phyloP scores from a whole-genome alignment of 768 basidiomycete genomes.

The Russula emetica region DNA sequence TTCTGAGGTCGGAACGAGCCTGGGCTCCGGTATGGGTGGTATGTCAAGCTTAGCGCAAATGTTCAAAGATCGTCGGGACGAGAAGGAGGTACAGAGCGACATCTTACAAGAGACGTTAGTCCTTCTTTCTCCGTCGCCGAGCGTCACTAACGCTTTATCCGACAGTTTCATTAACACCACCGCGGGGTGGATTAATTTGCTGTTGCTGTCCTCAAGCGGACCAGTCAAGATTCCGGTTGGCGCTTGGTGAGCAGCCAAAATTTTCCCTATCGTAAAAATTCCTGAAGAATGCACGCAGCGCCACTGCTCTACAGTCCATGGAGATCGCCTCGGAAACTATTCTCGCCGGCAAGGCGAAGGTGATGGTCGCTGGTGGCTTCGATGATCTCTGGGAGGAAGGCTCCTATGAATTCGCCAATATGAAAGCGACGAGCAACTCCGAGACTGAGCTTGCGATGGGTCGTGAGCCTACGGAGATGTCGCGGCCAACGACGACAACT shows the following conservation, averaged over 20 bases:
- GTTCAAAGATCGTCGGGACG: conserved; percentile 99
- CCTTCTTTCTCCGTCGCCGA: not conserved
- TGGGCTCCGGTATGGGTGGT: conserved; percentile 99
- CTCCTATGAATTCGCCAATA: conserved; percentile 98
- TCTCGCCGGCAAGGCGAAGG: conserved; percentile 92
- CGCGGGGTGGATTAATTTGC: conserved; percentile 95
- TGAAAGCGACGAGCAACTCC: conserved; percentile 98
- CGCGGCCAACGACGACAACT: conserved; percentile 92
- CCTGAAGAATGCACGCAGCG: conserved; percentile 43
- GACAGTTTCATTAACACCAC: conserved; percentile 96
- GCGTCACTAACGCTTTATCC: conserved; percentile 2
- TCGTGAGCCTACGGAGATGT: conserved; percentile 98
- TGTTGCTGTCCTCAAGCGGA: conserved; percentile 92
- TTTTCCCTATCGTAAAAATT: conserved; percentile 15
- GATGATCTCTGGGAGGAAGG: conserved; percentile 98
- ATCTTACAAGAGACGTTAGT: conserved; percentile 96
- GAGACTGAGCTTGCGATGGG: conserved; percentile 99
- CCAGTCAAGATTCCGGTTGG: conserved; percentile 99
- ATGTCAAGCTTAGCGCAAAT: conserved; percentile 85
- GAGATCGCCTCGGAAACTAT: conserved; percentile 98
- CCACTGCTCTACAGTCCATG: conserved; percentile 94
- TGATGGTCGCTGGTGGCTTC: conserved; percentile 99
- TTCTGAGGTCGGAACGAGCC: conserved; percentile 87
- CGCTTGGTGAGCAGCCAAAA: conserved; percentile 65
- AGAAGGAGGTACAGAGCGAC: conserved; percentile 97